Evolutionary conservation across 2,329 filamentous ascomycete genomes (phyloP), one percentile per base, ranked within the genome.

Genomic region (Epichloe scottii): DNA sequence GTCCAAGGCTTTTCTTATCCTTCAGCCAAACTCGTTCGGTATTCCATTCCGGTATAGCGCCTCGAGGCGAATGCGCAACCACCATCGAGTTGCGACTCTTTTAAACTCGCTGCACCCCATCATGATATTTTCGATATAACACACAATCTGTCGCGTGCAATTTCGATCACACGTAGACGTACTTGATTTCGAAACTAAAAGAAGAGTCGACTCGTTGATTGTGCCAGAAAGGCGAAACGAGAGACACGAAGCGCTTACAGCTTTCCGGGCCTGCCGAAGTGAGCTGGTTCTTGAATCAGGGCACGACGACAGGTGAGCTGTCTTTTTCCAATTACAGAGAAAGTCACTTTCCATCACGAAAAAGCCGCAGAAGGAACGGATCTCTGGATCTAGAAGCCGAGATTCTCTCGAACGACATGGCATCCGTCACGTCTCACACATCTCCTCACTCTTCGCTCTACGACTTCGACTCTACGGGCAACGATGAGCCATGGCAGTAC

Each of bases 401-500:
- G 44, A 17, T 37, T 37, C n/a, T 21, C 12, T n/a, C 5, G 17
- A 19, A 42, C 40, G 19, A 3, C 51, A 53, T 70, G 67, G 63
- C 69, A 34, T 73, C 70, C 8, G 62, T 71, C 10, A 63, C 66
- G 14, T 71, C 70, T 8, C 63, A 64, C 44, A 58, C 62, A 1
- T 71, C 70, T 21, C 68, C 71, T 33, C 65, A 68, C 35, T 58
- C 60, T 4, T 68, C 70, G 7, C 62, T 62, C 17, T 70, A 68
- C 59, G 70, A 71, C 50, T 66, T 67, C 49, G 68, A 71, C 37
- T 64, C 66, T 6, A 61, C 58, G 10, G 62, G 62, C 43, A 71
- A 63, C 4, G 71, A 75, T 40, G 71, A 74, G 51, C 68, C 70
- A 49, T 74, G 72, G 71, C 67, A 72, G 48, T 68, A 69, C 43